Base-by-base conservation (phyloP, 2,329 filamentous ascomycete genomes). In the Pestalotiopsis sp. region DNA sequence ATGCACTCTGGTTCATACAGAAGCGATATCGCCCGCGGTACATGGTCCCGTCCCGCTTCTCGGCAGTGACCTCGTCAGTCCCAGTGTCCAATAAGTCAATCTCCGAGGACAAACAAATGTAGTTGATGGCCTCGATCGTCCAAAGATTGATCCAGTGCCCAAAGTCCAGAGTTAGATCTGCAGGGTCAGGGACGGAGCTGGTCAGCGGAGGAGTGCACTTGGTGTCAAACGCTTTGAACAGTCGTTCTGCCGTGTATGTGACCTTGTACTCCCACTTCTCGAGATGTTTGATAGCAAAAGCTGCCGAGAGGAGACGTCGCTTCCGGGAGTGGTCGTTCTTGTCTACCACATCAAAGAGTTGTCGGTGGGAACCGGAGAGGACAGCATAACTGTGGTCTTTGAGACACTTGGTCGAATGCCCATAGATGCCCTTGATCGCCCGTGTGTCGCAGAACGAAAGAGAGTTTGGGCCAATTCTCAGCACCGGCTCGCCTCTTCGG, bases 111-210 rank as follows among this genome's bases (percentile, higher is more conserved):
- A 68, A 13, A 25, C 59, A 45, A 41, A 68, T 68, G 41, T 39
- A 52, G 12, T 20, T 31, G 56, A 68, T 45, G 9, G 52, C 27
- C 17, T 68, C 67, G 5, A 65, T 38, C 2, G 25, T 25, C 41
- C 31, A 75, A 3, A 70, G 45, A 52, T 52, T 52, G 17, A 52
- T 52, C 69, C 70, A 68, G 14, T 73, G 67, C 38, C 61, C 49
- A 23, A 71, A 73, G n/a, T 72, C 66, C 68, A 66, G 63, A 36
- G 57, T 61, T 71, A 75, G 72, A 61, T 73, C 71, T 5, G 56
- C 61, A 61, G 72, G 39, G 57, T 31, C 20, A 6, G 11, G 11
- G n/a, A 52, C 17, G 4, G 17, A 7, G 14, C 17, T n/a, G 4
- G 14, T 20, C 17, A 9, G 45, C 4, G 45, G 45, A n/a, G n/a